Base-by-base conservation (phyloP, 202 grass and related monocot genomes). In the Cymbopogon flexuosus region DNA sequence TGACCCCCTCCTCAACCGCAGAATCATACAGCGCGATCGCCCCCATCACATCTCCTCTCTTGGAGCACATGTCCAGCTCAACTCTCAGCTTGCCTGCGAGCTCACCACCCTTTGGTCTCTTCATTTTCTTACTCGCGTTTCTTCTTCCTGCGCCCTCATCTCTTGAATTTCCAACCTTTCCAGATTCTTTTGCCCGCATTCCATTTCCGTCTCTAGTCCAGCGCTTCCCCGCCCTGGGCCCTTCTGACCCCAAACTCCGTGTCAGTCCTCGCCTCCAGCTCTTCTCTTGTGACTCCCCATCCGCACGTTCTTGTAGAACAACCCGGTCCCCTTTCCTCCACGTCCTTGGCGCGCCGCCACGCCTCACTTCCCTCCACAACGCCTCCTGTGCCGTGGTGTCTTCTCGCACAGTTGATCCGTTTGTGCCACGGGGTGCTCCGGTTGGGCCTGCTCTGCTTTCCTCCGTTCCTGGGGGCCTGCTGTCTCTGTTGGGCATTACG, bases 1-100 rank as follows among this genome's bases (percentile, higher is more conserved):
- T 85, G 46, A 88, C 72, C 10, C 87, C 81, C 10, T 85, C 52
- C 62, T 84, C 45, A 4, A 88, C 40, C 5, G 70, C 82, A 1
- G 70, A 88, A 63, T 90, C 91, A 66, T 88, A 93, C 41, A 90
- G 75, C 16, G 72, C 22, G 56, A 93, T 90, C 1, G 87, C 91
- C 5, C 70, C 51, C 74, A 90, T 73, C 30, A 93, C 91, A 70
- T 93, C 84, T 56, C 91, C 91, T 36, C 41, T 73, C 74, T 93
- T 93, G 0, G 87, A 93, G 85, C 87, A 93, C 85, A 90, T 88
- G 57, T 93, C 91, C 64, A 93, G 70, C 70, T 75, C 49, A 68
- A 83, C 73, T 74, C 79, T 88, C 59, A 90, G 70, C 30, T 85
- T 84, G 67, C 10, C 56, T 77, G 37, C 75, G 22, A 58, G 57